Conservation (phyloP, 345 rosid genomes). For the Populus euphratica region DNA sequence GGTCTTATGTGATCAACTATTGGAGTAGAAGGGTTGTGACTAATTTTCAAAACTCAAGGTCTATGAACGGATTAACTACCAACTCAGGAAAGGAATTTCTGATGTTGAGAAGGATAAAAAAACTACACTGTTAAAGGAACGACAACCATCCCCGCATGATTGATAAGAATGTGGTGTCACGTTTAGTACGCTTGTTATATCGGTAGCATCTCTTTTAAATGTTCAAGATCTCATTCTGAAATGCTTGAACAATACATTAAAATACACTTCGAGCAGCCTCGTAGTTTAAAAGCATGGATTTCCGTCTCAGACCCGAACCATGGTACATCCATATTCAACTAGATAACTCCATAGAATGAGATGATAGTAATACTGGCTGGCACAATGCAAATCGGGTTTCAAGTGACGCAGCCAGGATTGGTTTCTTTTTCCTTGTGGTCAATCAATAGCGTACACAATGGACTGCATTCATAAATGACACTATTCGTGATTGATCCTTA, state of each 20-base stretch:
- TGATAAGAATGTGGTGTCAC: too few species aligned
- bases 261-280: background rate
- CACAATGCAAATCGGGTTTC: background rate
- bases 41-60: too few species aligned
- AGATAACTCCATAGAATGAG: background rate
- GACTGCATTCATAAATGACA: slow-evolving; percentile 56
- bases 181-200: too few species aligned
- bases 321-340: background rate
- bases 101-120: too few species aligned
- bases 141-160: too few species aligned
- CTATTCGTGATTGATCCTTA: slow-evolving; percentile 55
- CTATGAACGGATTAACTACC: too few species aligned
- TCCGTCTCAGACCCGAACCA: background rate
- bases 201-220: background rate
- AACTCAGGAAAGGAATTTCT: too few species aligned
- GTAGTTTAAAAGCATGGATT: background rate
- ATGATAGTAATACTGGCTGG: background rate
- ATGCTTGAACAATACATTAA: background rate
- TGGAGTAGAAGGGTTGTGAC: too few species aligned
- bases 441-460: slow-evolving; percentile 40
- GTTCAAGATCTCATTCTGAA: background rate
- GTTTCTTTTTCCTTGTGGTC: background rate
- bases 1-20: too few species aligned
- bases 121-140: too few species aligned
- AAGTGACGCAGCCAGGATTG: background rate